Percentiles rank a stretch among this genome's conserved stretches.
Evolutionary conservation across 495 filamentous ascomycete species (phyloP).

Genomic region (Aspergillus haitiensis): DNA sequence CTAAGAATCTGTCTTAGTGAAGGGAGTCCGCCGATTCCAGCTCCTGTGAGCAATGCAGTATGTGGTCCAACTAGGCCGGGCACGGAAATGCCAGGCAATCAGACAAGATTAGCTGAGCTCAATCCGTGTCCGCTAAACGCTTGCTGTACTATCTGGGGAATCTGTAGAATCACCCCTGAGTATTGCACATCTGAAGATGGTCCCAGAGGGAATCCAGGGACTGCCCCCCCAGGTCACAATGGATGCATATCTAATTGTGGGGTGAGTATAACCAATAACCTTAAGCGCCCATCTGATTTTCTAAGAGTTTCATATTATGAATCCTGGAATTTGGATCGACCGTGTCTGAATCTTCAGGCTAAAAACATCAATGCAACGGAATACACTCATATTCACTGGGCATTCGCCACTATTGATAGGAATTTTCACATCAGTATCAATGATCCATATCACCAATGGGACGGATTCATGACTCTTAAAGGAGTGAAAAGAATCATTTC

Average conservation of each 20-base stretch:
- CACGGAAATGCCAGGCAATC: constrained; percentile 4
- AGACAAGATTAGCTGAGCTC: neutral
- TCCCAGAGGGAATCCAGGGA: constrained; percentile 15
- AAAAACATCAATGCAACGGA: constrained; percentile 10
- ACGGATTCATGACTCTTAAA: constrained; percentile 26
- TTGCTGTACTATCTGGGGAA: constrained; percentile 14
- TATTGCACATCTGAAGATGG: constrained; percentile 15
- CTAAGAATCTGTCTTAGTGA: constrained; percentile 16
- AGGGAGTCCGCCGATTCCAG: constrained; percentile 10
- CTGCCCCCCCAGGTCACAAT: constrained; percentile 10
- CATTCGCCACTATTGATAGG: constrained; percentile 40
- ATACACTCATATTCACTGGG: constrained; percentile 49
- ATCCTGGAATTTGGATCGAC: constrained; percentile 19
- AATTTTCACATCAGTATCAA: constrained; percentile 31
- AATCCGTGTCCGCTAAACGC: constrained; percentile 18
- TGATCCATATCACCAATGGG: constrained; percentile 24
- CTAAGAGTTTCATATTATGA: constrained; percentile 15
- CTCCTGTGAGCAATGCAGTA: neutral
- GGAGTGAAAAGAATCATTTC: constrained; percentile 41
- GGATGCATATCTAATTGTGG: constrained; percentile 18
- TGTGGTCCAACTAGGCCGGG: constrained; percentile 15
- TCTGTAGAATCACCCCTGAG: constrained; percentile 9
- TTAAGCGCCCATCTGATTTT: constrained; percentile 3
- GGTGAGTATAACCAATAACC: constrained; percentile 7
- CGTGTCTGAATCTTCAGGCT: constrained; percentile 27